These are phyloP conservation scores for Sergeia podlipaevii DNA, from an alignment of 208 protist genomes.

Conservation along the genomic window DNA sequence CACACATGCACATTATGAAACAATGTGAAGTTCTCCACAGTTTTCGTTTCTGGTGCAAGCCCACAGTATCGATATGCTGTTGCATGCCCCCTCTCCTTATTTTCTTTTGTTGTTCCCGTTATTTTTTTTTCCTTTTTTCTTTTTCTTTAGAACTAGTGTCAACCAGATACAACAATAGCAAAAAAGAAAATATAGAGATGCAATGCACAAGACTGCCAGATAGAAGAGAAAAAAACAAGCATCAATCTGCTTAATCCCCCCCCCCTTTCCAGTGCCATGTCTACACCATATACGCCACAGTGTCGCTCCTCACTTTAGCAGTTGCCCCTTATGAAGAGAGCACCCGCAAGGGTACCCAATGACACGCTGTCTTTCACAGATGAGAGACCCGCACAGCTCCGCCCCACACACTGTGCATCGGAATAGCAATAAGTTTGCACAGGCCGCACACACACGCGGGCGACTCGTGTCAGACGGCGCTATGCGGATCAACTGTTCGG, in stretches of 20 bases:
- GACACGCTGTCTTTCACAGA: slow-evolving; percentile 32
- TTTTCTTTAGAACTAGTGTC: too few relatives aligned
- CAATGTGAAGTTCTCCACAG: too few relatives aligned
- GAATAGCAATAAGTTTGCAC: neutral
- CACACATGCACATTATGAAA: too few relatives aligned
- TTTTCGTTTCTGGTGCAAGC: too few relatives aligned
- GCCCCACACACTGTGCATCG: slow-evolving; percentile 63
- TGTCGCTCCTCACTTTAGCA: neutral
- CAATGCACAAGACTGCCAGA: neutral
- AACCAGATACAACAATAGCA: neutral
- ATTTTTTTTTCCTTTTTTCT: too few relatives aligned
- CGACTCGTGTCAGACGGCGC: slow-evolving; percentile 12
- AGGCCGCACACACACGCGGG: neutral
- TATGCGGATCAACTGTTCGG: slow-evolving; percentile 47
- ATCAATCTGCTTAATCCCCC: neutral
- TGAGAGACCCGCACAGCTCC: slow-evolving; percentile 47
- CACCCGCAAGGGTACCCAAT: slow-evolving; percentile 68
- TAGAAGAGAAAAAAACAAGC: neutral
- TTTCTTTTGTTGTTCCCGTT: too few relatives aligned
- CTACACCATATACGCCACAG: neutral
- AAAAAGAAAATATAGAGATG: slow-evolving; percentile 1
- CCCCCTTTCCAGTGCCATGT: neutral
- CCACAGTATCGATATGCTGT: too few relatives aligned
- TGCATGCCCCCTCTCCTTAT: too few relatives aligned
- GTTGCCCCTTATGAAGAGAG: slow-evolving; percentile 35